Evolutionary conservation across 768 basidiomycete genomes (phyloP).

Genomic region (Suillus spraguei): DNA sequence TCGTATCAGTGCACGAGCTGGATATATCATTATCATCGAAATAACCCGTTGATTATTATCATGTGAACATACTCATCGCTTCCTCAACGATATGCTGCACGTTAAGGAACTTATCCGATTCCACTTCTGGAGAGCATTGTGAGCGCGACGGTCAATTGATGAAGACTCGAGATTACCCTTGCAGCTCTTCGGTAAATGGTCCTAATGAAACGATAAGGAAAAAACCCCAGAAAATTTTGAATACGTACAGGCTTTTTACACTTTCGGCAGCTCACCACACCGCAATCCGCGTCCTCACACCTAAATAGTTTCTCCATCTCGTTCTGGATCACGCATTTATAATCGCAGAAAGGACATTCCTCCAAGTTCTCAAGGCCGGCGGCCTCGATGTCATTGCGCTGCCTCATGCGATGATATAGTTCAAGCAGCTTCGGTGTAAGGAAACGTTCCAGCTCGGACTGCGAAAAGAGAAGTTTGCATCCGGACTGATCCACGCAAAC

Average conservation of each 20-base stretch:
- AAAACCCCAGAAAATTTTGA: neutral
- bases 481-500: constrained; percentile 82
- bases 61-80: constrained; percentile 75
- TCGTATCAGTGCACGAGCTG: constrained; percentile 81
- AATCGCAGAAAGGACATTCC: constrained; percentile 92
- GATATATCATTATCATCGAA: constrained; percentile 15
- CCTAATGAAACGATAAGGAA: constrained; percentile 39
- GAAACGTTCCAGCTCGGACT: constrained; percentile 68
- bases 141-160: neutral
- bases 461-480: constrained; percentile 68
- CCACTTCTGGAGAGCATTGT: constrained; percentile 53
- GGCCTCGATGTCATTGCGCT: constrained; percentile 76
- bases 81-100: constrained; percentile 83
- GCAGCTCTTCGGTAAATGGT: constrained; percentile 82
- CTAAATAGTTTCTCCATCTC: constrained; percentile 60
- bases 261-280: constrained; percentile 71
- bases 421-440: constrained; percentile 66
- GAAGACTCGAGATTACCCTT: constrained; percentile 47
- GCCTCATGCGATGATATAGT: constrained; percentile 74
- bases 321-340: constrained; percentile 77
- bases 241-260: constrained; percentile 72
- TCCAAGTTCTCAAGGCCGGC: constrained; percentile 82
- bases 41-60: neutral
- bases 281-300: constrained; percentile 67
- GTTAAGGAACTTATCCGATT: constrained; percentile 74